Evolutionary conservation across 306 rosid species (phyloP).

Genomic region (Sicyos baderoa): DNA sequence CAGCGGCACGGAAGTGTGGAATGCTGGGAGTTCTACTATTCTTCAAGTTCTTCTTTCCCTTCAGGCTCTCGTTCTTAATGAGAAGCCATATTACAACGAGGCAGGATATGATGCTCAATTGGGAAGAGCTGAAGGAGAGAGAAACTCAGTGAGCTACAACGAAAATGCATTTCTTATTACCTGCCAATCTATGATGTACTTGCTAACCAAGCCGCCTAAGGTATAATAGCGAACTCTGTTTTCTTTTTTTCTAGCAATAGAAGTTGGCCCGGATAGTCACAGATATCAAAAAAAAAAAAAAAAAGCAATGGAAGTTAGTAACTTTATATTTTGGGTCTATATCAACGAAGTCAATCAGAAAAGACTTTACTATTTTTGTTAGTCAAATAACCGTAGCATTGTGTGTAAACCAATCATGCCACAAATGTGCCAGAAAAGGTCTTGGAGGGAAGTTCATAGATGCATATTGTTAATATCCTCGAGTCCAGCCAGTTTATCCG

Average conservation of each 20-base stretch:
- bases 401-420: no score
- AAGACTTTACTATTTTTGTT: no score
- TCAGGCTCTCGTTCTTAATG: slow-evolving; percentile 93
- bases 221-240: slow-evolving; percentile 30
- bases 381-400: neutral
- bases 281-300: no score
- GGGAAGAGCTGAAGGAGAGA: slow-evolving; percentile 93
- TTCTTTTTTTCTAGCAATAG: no score
- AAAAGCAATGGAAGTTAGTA: neutral
- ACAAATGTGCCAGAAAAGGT: no score
- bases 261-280: no score
- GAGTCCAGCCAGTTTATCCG: no score
- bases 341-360: neutral
- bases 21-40: slow-evolving; percentile 60
- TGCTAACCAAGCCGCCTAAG: slow-evolving; percentile 63
- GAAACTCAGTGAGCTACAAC: slow-evolving; percentile 77
- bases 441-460: no score
- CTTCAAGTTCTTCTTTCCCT: slow-evolving; percentile 96
- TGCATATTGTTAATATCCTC: no score
- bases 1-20: slow-evolving; percentile 72
- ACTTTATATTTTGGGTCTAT: neutral
- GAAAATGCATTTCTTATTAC: slow-evolving; percentile 86
- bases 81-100: slow-evolving; percentile 94
- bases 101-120: slow-evolving; percentile 90
- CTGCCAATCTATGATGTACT: slow-evolving; percentile 72